These are phyloP conservation scores for Cytidiella melzeri DNA, from an alignment of 768 basidiomycete genomes.

Conservation along the genomic window DNA sequence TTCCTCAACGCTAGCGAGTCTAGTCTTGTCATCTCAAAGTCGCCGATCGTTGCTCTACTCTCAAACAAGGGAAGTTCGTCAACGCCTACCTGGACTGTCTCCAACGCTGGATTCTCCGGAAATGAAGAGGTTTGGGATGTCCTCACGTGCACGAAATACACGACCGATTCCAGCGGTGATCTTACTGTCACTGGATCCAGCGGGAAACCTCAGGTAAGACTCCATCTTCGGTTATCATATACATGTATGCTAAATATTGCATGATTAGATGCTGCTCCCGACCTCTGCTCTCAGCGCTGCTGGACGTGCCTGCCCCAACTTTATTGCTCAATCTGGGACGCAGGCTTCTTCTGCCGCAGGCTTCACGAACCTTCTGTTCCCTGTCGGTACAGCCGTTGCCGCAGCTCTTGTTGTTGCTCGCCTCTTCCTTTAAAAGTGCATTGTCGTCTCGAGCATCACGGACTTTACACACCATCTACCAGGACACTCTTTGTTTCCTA, in stretches of 20 bases:
- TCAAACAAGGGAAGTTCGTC: slow-evolving; percentile 44
- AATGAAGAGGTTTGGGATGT: slow-evolving; percentile 46
- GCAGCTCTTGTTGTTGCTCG: background rate
- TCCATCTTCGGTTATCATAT: background rate
- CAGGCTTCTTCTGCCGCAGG: slow-evolving; percentile 2
- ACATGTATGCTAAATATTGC: background rate
- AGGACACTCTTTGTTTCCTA: background rate
- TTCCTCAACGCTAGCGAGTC: slow-evolving; percentile 36
- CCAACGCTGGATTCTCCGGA: slow-evolving; percentile 32
- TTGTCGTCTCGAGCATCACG: background rate
- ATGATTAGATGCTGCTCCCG: slow-evolving; percentile 31
- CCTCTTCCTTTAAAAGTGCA: background rate
- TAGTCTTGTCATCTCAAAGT: slow-evolving; percentile 45
- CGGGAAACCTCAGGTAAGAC: slow-evolving; percentile 42
- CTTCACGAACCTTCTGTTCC: background rate
- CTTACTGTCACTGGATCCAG: slow-evolving; percentile 31
- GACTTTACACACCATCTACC: too few species aligned
- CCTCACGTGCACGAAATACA: slow-evolving; percentile 38
- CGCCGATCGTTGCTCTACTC: slow-evolving; percentile 49
- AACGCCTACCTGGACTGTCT: slow-evolving; percentile 38
- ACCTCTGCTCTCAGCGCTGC: slow-evolving; percentile 21
- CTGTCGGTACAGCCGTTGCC: background rate
- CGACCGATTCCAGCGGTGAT: slow-evolving; percentile 35
- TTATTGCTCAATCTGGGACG: slow-evolving; percentile 5
- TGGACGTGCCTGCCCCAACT: slow-evolving; percentile 16